Percentiles rank a stretch among this genome's conserved stretches.
phyloP scores from a whole-genome alignment of 352 stramenopile genomes.

The Phytopythium delawarense region DNA sequence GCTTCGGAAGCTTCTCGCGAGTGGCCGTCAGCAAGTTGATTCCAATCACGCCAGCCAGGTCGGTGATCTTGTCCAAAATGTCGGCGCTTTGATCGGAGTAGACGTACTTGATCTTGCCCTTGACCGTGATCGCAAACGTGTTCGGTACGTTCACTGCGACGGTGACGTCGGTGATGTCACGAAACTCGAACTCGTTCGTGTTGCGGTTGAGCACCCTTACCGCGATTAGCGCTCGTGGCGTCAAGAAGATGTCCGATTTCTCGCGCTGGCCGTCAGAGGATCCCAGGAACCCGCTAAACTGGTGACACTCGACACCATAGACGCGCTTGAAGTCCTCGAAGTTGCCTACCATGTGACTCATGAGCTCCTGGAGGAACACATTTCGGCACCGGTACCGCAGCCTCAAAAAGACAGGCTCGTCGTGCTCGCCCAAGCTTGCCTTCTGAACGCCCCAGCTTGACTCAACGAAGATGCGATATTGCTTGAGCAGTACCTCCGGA shows the following conservation, averaged over 20 bases:
- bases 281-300: slow-evolving; percentile 74
- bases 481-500: slow-evolving; percentile 59
- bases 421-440: slow-evolving; percentile 53
- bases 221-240: slow-evolving; percentile 56
- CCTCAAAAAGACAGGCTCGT: slow-evolving; percentile 58
- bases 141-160: slow-evolving; percentile 42
- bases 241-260: slow-evolving; percentile 70
- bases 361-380: slow-evolving; percentile 76
- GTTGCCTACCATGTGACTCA: slow-evolving; percentile 71
- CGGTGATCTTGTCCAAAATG: slow-evolving; percentile 62
- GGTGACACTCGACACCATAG: slow-evolving; percentile 61
- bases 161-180: slow-evolving; percentile 48
- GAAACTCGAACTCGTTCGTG: slow-evolving; percentile 76
- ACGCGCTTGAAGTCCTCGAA: slow-evolving; percentile 78
- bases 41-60: slow-evolving; percentile 61
- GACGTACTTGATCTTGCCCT: slow-evolving; percentile 67
- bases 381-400: slow-evolving; percentile 77
- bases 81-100: slow-evolving; percentile 58
- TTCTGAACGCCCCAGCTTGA: slow-evolving; percentile 50
- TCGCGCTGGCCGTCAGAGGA: slow-evolving; percentile 65
- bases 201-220: slow-evolving; percentile 61
- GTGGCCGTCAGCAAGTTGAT: slow-evolving; percentile 37
- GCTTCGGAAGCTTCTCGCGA: slow-evolving; percentile 50
- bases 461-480: slow-evolving; percentile 77
- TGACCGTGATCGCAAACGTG: slow-evolving; percentile 51